These are phyloP conservation scores for Botryobasidium botryosum DNA, from an alignment of 768 basidiomycete species.

Conservation along the genomic window DNA sequence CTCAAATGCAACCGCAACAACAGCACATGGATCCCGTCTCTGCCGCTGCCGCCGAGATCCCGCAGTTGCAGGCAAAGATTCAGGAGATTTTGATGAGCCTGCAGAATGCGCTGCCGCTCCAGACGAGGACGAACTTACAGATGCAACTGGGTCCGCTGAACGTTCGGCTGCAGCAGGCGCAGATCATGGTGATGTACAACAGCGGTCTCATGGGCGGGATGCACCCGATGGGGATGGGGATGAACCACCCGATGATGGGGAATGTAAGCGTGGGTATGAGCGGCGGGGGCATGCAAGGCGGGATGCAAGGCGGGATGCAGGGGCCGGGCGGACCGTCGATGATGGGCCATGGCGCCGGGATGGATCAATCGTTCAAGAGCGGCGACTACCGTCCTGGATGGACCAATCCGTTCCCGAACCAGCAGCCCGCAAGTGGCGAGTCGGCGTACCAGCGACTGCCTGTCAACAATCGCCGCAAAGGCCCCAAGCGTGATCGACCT, in stretches of 20 bases:
- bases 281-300: background rate
- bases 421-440: slow-evolving; percentile 52
- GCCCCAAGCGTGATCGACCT: slow-evolving; percentile 64
- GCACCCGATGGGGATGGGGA: background rate
- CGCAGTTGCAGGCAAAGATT: slow-evolving; percentile 76
- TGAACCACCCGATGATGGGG: background rate
- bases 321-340: background rate
- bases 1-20: slow-evolving; percentile 29
- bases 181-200: slow-evolving; percentile 38
- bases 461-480: slow-evolving; percentile 61
- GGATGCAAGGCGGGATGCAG: slow-evolving; percentile 1
- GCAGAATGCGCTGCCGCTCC: no score
- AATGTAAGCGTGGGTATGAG: background rate
- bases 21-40: slow-evolving; percentile 36
- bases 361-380: slow-evolving; percentile 10
- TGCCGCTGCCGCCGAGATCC: slow-evolving; percentile 26
- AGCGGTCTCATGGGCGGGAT: slow-evolving; percentile 9
- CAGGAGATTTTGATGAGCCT: no score
- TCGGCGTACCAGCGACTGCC: slow-evolving; percentile 80
- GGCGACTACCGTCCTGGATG: slow-evolving; percentile 29
- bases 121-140: no score
- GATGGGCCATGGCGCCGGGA: background rate
- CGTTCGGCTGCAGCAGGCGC: slow-evolving; percentile 66
- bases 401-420: slow-evolving; percentile 38
- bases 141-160: no score